Evolutionary conservation across 1,284 basidiomycete genomes (phyloP), one percentile per base, ranked within the genome.

Genomic region (Malassezia obtusa): DNA sequence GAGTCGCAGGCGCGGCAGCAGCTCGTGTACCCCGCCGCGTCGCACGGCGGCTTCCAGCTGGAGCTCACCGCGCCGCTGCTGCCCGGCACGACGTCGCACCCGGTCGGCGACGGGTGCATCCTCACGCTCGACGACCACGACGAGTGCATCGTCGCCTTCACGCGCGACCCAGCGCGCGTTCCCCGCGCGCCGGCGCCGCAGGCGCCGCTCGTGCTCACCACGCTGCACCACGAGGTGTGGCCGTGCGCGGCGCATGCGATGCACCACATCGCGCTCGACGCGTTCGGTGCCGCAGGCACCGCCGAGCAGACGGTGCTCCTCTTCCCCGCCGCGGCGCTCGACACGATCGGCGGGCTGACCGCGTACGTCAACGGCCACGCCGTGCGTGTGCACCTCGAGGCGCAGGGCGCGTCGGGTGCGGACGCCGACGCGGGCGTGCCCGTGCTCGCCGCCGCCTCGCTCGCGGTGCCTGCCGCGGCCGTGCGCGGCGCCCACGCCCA

Each of bases 201-300:
- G 17, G 15, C 26, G n/a, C 9, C 41, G 41, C n/a, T 44, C n/a
- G n/a, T 6, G 3, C 8, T 28, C 24, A 2, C 24, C 8, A 5
- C 41, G 30, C 4, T 31, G 17, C 24, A 43, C 32, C 49, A 44
- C 25, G 40, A 50, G 17, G 32, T 50, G 25, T 50, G 49, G 49
- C 30, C 49, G 19, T n/a, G 26, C 11, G 30, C 1, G 10, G 12
- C 3, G 32, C 33, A 26, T n/a, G 9, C 37, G 31, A 4, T 30
- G 33, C 49, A 50, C 35, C 41, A 21, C 30, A 30, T 31, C 41
- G n/a, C n/a, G 28, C 9, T 44, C n/a, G 19, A 9, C 6, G 10
- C 31, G 15, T 12, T 21, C 12, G 41, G 26, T 25, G 24, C 28
- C 19, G 17, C 19, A 19, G 9, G 4, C n/a, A 7, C 9, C n/a